Conservation (phyloP, 495 filamentous ascomycete genomes). For the Amorphotheca resinae region DNA sequence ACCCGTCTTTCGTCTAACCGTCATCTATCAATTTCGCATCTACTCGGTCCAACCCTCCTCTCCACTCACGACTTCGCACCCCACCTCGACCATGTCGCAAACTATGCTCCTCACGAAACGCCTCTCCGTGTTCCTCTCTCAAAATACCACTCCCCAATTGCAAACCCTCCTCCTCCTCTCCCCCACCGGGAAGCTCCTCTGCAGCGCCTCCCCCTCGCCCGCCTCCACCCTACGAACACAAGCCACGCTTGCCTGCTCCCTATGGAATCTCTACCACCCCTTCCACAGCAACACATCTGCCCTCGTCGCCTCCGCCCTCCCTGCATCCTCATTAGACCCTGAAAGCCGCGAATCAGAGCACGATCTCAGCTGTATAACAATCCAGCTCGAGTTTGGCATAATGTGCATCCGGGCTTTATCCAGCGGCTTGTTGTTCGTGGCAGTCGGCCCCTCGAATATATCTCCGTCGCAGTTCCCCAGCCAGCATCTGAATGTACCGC, state of each 20-base stretch:
- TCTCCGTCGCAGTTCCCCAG: background rate
- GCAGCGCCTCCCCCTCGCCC: constrained; percentile 17
- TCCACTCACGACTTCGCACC: too few species aligned
- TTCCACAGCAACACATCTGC: background rate
- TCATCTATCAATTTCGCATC: too few species aligned
- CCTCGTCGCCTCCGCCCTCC: constrained; percentile 5
- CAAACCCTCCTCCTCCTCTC: constrained; percentile 20
- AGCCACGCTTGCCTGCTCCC: constrained; percentile 20
- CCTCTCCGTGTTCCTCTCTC: constrained; percentile 19
- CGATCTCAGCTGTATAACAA: constrained; percentile 26
- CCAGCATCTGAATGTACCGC: background rate
- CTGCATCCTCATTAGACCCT: background rate
- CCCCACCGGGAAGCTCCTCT: constrained; percentile 20
- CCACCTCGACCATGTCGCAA: too few species aligned
- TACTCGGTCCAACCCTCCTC: too few species aligned
- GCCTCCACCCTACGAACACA: constrained; percentile 21
- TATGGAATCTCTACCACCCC: constrained; percentile 21
- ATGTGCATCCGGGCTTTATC: constrained; percentile 34
- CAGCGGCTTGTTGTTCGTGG: constrained; percentile 41
- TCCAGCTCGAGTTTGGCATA: constrained; percentile 33
- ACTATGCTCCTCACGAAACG: constrained; percentile 22
- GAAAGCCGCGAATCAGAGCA: constrained; percentile 5
- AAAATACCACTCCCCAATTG: constrained; percentile 15
- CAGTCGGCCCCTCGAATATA: constrained; percentile 29
- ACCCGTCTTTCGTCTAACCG: too few species aligned